Base-by-base conservation (phyloP, 345 rosid species). In the Lagerstroemia speciosa region DNA sequence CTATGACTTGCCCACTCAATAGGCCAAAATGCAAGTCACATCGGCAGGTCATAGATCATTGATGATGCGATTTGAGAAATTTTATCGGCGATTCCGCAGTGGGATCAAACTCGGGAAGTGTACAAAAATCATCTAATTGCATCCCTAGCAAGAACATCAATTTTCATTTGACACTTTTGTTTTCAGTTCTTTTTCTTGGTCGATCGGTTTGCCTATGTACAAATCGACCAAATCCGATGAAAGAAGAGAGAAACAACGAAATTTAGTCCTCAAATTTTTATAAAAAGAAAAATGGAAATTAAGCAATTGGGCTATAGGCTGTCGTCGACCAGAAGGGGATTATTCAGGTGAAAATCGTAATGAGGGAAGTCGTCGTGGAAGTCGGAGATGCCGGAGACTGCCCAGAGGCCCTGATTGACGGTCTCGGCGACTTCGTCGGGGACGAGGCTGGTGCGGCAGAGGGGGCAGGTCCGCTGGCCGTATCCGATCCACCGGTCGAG, bases 391-490 rank as follows among this genome's bases (percentile, higher is more conserved):
- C 62, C 71, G 19, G 68, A 36, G 22, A 64, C 68, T 36, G 65
- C 76, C 76, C 76, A 73, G 57, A 73, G 63, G n/a, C 69, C 53
- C 57, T 52, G 72, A 41, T 73, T 73, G 64, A 69, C 40, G 68
- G 67, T 36, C 37, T 61, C 72, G 33, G 52, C 43, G 26, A 68
- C 48, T 26, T 63, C 76, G 31, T 64, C 76, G 22, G 76, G 76
- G 14, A 73, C 72, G 29, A 73, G 58, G 50, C 63, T 46, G 33
- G 67, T 69, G 63, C 76, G 63, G 58, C 76, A 73, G 40, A 73
- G 76, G 37, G 76, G 76, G 72, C 76, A 74, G 30, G 77, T 69
- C 37, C 32, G 65, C 50, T 69, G 77, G 73, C 60, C 69, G 69
- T 74, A 74, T 9, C 73, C 65, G 60, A 74, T 74, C 73, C 77